Evolutionary conservation across 75 land plant species (phyloP).

Genomic region (Adiantum capillusveneris): DNA sequence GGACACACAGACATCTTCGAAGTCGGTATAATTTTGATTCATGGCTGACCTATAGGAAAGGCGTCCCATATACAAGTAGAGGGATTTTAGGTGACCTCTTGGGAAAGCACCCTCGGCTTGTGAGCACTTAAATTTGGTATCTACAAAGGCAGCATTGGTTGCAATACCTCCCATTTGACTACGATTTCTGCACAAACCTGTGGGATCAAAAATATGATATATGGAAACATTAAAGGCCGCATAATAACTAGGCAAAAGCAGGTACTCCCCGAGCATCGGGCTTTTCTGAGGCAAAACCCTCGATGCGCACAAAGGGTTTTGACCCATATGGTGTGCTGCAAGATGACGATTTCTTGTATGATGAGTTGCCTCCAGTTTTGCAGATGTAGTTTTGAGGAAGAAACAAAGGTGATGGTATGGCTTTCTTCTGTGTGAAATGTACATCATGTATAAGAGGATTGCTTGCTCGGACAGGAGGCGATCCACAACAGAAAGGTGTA

Average conservation of each 20-base stretch:
- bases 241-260: slow-evolving; percentile 8
- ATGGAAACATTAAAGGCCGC: no score
- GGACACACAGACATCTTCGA: no score
- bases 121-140: no score
- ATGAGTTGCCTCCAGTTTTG: neutral
- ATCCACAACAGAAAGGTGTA: slow-evolving; percentile 6
- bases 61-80: no score
- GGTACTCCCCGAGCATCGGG: slow-evolving; percentile 7
- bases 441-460: slow-evolving; percentile 21
- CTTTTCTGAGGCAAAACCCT: slow-evolving; percentile 8
- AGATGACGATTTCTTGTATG: slow-evolving; percentile 5
- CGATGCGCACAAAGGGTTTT: slow-evolving; percentile 18
- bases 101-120: no score
- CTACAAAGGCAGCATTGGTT: no score
- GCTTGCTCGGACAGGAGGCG: slow-evolving; percentile 13
- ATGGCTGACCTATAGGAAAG: no score
- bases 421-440: slow-evolving; percentile 7
- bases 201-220: no score
- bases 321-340: slow-evolving; percentile 11
- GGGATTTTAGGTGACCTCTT: no score
- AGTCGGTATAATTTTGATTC: no score
- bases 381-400: neutral
- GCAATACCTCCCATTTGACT: no score
- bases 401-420: neutral
- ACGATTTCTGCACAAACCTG: no score